Evolutionary conservation across 805 yeast species (phyloP).

Genomic region (Candida xyloterini): DNA sequence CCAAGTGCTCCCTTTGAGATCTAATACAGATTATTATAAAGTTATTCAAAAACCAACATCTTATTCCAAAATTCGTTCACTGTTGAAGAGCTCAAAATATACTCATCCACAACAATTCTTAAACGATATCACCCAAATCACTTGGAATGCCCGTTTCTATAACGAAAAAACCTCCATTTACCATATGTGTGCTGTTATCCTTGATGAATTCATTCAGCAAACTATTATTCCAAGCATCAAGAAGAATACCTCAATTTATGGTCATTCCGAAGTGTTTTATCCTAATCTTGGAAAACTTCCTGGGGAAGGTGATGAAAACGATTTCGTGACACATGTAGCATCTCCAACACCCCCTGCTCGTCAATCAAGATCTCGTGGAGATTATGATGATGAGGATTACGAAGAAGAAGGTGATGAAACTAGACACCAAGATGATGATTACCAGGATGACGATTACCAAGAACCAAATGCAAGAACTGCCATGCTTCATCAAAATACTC

Average conservation of each 20-base stretch:
- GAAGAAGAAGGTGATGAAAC: constrained; percentile 23
- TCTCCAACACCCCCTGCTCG: constrained; percentile 7
- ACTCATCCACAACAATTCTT: constrained; percentile 64
- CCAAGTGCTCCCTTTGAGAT: constrained; percentile 69
- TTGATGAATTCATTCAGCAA: constrained; percentile 50
- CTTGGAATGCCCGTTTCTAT: constrained; percentile 87
- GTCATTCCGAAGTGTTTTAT: constrained; percentile 40
- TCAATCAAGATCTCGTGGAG: constrained; percentile 7
- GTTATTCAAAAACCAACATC: constrained; percentile 80
- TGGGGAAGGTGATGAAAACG: constrained; percentile 14
- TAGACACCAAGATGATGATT: constrained; percentile 22
- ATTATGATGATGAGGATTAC: constrained; percentile 19
- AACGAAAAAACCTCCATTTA: constrained; percentile 69
- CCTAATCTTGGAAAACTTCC: constrained; percentile 74
- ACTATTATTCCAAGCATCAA: constrained; percentile 47
- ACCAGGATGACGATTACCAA: constrained; percentile 21
- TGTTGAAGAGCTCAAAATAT: constrained; percentile 54
- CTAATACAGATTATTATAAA: constrained; percentile 76
- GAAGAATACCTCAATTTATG: constrained; percentile 37
- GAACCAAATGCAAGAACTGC: constrained; percentile 6
- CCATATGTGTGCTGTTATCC: constrained; percentile 62
- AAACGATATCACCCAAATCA: constrained; percentile 74
- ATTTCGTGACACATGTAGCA: constrained; percentile 1
- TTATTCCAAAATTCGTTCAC: constrained; percentile 63
- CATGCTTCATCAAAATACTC: constrained; percentile 3